phyloP scores from a whole-genome alignment of 2,329 filamentous ascomycete species.

The Lithohypha guttulata region DNA sequence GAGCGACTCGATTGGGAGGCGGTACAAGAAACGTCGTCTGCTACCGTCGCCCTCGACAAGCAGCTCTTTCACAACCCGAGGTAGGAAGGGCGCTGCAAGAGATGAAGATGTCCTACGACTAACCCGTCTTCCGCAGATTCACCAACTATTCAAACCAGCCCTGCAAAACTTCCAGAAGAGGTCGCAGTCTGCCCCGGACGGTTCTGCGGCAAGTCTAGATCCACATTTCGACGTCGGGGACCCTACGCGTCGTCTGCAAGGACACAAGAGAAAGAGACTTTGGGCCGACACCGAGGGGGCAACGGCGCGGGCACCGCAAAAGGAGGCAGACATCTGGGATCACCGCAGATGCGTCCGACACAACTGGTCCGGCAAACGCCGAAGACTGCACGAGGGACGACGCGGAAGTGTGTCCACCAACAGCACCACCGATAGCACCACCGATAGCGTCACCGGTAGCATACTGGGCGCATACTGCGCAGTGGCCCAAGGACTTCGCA shows the following conservation, averaged over 20 bases:
- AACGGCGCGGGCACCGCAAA: background rate
- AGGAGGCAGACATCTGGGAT: background rate
- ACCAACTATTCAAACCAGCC: background rate
- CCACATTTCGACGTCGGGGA: background rate
- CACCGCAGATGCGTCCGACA: background rate
- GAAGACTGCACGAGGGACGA: background rate
- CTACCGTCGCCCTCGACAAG: background rate
- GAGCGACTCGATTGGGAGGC: too few relatives aligned
- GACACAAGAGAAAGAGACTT: slow-evolving; percentile 3
- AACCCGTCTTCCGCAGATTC: slow-evolving; percentile 2
- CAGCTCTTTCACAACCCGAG: background rate
- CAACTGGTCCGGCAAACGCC: background rate
- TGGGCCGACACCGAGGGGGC: background rate
- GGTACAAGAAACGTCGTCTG: background rate
- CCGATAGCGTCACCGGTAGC: too few relatives aligned
- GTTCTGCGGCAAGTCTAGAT: slow-evolving; percentile 2
- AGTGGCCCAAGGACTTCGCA: slow-evolving; percentile 6
- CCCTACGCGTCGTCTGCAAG: slow-evolving; percentile 1
- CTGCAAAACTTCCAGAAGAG: slow-evolving; percentile 1
- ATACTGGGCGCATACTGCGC: slow-evolving; percentile 1
- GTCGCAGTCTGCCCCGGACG: slow-evolving; percentile 3
- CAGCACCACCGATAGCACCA: too few relatives aligned
- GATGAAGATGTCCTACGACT: background rate
- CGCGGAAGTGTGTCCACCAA: slow-evolving; percentile 3
- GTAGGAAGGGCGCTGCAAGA: background rate